phyloP scores from a whole-genome alignment of 192 early-diverging fungal genomes.

The Dissophora ornata region DNA sequence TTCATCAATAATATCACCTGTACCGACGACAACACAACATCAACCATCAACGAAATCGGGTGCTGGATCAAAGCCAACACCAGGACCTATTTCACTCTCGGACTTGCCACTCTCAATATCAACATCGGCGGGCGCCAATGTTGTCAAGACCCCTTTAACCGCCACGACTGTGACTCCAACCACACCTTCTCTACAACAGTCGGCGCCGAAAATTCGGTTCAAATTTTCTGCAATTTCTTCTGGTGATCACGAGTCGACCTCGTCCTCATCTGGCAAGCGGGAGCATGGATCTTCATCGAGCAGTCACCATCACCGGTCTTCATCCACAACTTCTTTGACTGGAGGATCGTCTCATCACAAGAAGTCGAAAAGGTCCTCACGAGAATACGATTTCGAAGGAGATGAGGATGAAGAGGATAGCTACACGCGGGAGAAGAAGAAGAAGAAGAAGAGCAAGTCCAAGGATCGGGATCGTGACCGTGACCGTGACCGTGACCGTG shows the following conservation, averaged over 20 bases:
- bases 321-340: conserved; percentile 25
- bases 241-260: neutral
- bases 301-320: conserved; percentile 28
- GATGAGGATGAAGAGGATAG: conserved; percentile 29
- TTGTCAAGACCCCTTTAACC: conserved; percentile 5
- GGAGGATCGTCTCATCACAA: conserved; percentile 45
- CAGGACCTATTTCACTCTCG: conserved; percentile 39
- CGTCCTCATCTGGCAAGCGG: conserved; percentile 22
- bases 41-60: neutral
- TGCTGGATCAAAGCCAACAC: conserved; percentile 11
- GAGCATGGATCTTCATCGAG: conserved; percentile 29
- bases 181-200: conserved; percentile 12
- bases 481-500: conserved; percentile 33
- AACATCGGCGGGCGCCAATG: neutral
- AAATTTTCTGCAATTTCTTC: conserved; percentile 44
- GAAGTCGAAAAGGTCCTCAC: conserved; percentile 39
- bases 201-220: conserved; percentile 52
- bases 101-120: conserved; percentile 28
- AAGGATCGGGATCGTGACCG: conserved; percentile 41
- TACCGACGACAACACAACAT: neutral
- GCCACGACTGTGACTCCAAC: conserved; percentile 18
- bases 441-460: conserved; percentile 50
- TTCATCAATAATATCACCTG: neutral
- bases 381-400: conserved; percentile 38
- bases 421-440: conserved; percentile 31